A percentile compares a stretch with the other conserved stretches of the same genome.
Conservation (phyloP, 768 basidiomycete species). For the Crassisporium funariophilum region DNA sequence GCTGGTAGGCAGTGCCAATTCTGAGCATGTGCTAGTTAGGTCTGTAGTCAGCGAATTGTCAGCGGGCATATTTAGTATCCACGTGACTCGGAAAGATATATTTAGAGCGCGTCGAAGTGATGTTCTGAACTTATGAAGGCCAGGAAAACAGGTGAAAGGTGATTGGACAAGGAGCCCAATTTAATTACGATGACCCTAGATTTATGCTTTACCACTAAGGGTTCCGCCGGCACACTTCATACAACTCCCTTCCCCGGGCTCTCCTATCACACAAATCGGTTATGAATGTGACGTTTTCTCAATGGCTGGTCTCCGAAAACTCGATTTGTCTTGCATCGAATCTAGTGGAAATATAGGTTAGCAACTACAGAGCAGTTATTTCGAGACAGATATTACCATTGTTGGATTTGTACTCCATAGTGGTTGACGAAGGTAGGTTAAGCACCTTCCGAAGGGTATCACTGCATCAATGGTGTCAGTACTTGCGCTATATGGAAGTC, state of each 20-base stretch:
- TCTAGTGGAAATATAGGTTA: slow-evolving; percentile 45
- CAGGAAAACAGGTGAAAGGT: too few relatives aligned
- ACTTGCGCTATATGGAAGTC: slow-evolving; percentile 1
- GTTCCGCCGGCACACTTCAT: too few relatives aligned
- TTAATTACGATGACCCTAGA: too few relatives aligned
- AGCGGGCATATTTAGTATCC: background rate
- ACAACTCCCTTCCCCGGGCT: too few relatives aligned
- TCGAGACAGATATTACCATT: slow-evolving; percentile 55
- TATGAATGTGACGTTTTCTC: slow-evolving; percentile 25
- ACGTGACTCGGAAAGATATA: slow-evolving; percentile 9
- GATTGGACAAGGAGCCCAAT: too few relatives aligned
- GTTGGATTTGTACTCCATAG: slow-evolving; percentile 96
- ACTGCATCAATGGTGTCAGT: slow-evolving; percentile 38
- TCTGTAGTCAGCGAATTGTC: background rate
- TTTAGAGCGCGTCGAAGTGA: slow-evolving; percentile 7
- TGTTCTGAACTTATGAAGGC: too few relatives aligned
- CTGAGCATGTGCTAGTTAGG: too few relatives aligned
- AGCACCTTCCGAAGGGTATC: slow-evolving; percentile 80
- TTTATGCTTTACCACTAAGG: too few relatives aligned
- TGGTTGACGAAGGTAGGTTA: slow-evolving; percentile 72
- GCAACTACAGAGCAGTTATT: slow-evolving; percentile 2
- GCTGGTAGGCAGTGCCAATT: slow-evolving; percentile 17
- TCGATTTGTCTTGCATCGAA: slow-evolving; percentile 88
- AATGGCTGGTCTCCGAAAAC: slow-evolving; percentile 64
- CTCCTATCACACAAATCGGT: too few relatives aligned